A percentile compares a stretch with the other conserved stretches of the same genome.
Evolutionary conservation across 2,329 filamentous ascomycete species (phyloP).

Genomic region (Aspergillus unguis): DNA sequence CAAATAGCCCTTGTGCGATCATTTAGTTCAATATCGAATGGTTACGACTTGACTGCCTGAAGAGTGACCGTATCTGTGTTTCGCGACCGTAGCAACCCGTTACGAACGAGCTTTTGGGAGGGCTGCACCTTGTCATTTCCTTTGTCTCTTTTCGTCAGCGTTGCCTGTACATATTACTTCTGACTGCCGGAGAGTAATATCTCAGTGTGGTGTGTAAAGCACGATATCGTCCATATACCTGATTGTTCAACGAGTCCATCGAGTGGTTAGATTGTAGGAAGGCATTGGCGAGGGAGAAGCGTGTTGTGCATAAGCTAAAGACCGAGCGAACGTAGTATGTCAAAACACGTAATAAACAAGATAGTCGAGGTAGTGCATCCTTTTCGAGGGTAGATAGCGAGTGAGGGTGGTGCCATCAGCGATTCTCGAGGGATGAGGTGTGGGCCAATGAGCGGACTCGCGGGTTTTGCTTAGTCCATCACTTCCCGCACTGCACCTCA

Average conservation of each 20-base stretch:
- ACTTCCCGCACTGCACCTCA: conserved; percentile 19
- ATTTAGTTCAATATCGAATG: conserved; percentile 39
- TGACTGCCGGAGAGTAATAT: conserved; percentile 18
- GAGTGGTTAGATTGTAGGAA: not conserved
- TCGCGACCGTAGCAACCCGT: conserved; percentile 19
- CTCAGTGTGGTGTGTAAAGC: conserved; percentile 21
- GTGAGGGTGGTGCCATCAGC: conserved; percentile 9
- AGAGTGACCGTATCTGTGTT: conserved; percentile 21
- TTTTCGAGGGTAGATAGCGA: conserved; percentile 6
- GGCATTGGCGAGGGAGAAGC: too few relatives aligned
- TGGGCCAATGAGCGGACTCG: conserved; percentile 33
- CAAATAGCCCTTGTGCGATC: conserved; percentile 29
- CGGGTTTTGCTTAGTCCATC: conserved; percentile 34
- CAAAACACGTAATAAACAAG: not conserved
- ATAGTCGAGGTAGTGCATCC: not conserved
- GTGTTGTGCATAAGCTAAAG: not conserved
- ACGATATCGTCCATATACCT: conserved; percentile 14
- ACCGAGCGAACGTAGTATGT: not conserved
- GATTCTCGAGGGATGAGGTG: not conserved
- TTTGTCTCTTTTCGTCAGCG: conserved; percentile 21
- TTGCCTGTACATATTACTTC: conserved; percentile 28
- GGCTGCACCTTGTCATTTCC: conserved; percentile 14
- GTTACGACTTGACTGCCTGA: conserved; percentile 33
- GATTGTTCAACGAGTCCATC: not conserved
- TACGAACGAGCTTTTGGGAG: conserved; percentile 17